These are phyloP conservation scores for Phialocephala subalpina DNA, from an alignment of 2,329 filamentous ascomycete species.

Conservation along the genomic window DNA sequence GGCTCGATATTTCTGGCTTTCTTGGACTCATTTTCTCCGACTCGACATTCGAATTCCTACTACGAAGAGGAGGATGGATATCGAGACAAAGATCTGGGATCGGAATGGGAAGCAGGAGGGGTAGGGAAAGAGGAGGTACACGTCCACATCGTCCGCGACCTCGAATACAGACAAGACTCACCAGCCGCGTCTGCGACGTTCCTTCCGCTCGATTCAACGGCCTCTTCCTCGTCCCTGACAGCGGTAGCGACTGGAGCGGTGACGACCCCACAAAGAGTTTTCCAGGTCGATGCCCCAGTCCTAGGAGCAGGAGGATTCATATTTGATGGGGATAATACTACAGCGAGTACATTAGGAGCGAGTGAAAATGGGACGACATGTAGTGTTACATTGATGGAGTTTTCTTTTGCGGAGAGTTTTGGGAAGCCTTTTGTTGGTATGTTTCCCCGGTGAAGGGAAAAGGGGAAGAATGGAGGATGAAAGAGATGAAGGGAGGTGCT, in stretches of 20 bases:
- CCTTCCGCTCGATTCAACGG: no score
- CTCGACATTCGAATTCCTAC: neutral
- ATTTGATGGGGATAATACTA: conserved; percentile 8
- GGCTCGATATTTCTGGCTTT: neutral
- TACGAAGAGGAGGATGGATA: neutral
- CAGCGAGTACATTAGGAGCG: neutral
- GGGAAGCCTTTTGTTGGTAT: conserved; percentile 73
- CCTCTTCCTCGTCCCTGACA: neutral
- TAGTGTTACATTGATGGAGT: conserved; percentile 61
- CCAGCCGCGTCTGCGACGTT: neutral
- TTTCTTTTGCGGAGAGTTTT: conserved; percentile 76
- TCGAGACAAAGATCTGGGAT: neutral
- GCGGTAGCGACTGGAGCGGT: neutral
- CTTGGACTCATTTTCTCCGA: neutral
- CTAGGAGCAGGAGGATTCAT: conserved; percentile 10
- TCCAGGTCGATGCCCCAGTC: conserved; percentile 16
- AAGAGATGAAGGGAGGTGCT: neutral
- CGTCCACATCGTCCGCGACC: neutral
- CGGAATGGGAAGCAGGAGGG: neutral
- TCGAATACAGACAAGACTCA: neutral
- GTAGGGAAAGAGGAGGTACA: neutral
- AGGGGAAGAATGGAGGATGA: neutral
- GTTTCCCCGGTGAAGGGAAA: conserved; percentile 36
- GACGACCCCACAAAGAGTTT: conserved; percentile 7
- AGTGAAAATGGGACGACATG: conserved; percentile 3